Evolutionary conservation across 176 grass and related monocot species (phyloP).

Genomic region (Zizania latifolia): DNA sequence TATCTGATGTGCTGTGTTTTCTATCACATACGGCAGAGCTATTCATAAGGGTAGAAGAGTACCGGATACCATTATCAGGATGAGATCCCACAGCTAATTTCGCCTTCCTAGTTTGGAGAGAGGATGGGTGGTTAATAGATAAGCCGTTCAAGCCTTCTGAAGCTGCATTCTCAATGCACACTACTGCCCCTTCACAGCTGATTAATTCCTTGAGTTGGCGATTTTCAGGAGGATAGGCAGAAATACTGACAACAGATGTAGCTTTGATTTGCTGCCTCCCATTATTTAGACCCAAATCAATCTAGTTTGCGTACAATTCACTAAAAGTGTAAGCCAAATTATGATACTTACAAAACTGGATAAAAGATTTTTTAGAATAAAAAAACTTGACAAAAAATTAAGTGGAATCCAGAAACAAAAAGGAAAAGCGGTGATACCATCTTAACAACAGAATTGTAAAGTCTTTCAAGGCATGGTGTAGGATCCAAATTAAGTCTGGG

Average conservation of each 20-base stretch:
- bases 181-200: slow-evolving; percentile 1
- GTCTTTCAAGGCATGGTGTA: slow-evolving; percentile 35
- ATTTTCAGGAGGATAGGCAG: slow-evolving; percentile 14
- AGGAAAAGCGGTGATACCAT: slow-evolving; percentile 20
- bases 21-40: not conserved
- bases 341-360: not conserved
- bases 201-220: slow-evolving; percentile 9
- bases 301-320: slow-evolving; percentile 22
- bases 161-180: slow-evolving; percentile 22
- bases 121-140: not conserved
- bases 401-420: slow-evolving; percentile 4
- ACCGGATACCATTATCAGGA: not conserved
- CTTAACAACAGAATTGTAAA: slow-evolving; percentile 34
- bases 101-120: slow-evolving; percentile 11
- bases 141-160: not conserved
- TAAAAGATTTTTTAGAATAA: slow-evolving; percentile 1
- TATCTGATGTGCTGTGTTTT: slow-evolving; percentile 23
- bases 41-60: not conserved
- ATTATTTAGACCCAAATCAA: slow-evolving; percentile 51
- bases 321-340: slow-evolving; percentile 13
- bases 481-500: slow-evolving; percentile 52
- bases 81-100: slow-evolving; percentile 2
- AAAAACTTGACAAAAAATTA: too few relatives aligned
- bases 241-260: slow-evolving; percentile 2
- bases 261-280: not conserved